Base-by-base conservation (phyloP, 2,329 filamentous ascomycete species). In the Epichloe brachyelytri region DNA sequence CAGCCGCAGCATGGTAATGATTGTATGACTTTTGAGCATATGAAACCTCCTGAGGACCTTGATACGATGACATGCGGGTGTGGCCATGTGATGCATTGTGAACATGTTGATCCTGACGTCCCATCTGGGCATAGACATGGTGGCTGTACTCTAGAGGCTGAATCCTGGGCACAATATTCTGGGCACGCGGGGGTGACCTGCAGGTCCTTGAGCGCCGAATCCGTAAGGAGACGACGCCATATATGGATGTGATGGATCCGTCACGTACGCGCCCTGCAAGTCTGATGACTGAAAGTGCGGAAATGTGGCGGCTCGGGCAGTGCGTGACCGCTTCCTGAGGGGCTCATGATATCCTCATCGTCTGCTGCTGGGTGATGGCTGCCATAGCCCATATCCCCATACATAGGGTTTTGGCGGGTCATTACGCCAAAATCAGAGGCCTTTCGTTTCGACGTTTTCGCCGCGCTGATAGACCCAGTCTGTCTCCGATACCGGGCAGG, bases 361-460 rank as follows among this genome's bases (percentile, higher is more conserved):
- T 52, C 51, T 7, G 41, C 51, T 7, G 41, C 51, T 10, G 38
- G n/a, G 1, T 30, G 43, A 22, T 53, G 45, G 8, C 50, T 49
- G 8, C 44, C 47, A 38, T 51, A 53, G 36, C 26, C 37, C 41
- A 47, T 45, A 17, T 52, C 51, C 37, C 33, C 45, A 34, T 50
- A 47, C 26, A 7, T 34, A 17, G 46, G 45, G 48, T 30, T 26
- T 11, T 49, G 53, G 8, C 52, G 33, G n/a, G 49, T 37, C 38
- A 51, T 34, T 33, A n/a, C 39, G 22, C 46, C 33, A 6, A 53
- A 51, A 1, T 60, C 60, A 7, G 54, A 44, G 3, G 56, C 57
- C 48, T 62, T 62, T 11, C 61, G 54, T 52, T 63, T 63, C 10
- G 57, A 46, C 3, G 54, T 54, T 48, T 57, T 61, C 45, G 50